Conservation (phyloP, 1,139 yeast genomes). For the Taphrina flavorubra region DNA sequence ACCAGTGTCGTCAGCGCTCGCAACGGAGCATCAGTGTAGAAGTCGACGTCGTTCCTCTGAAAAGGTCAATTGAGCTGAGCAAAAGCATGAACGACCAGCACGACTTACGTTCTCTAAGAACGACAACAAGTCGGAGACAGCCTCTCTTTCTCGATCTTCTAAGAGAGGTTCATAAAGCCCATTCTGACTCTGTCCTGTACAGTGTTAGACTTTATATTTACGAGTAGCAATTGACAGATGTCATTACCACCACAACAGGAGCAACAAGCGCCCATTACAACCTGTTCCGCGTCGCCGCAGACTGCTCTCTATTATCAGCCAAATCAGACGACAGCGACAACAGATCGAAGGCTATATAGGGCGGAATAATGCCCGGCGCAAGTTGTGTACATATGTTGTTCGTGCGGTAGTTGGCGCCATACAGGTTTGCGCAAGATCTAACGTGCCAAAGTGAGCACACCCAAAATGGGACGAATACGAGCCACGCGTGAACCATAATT, state of each 20-base stretch:
- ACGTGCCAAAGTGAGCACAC: neutral
- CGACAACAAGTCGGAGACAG: slow-evolving; percentile 85
- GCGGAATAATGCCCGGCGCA: neutral
- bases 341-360: neutral
- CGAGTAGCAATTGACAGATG: neutral
- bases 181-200: slow-evolving; percentile 47
- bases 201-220: neutral
- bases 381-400: neutral
- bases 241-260: slow-evolving; percentile 37
- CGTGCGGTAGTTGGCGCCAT: neutral
- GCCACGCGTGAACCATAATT: neutral
- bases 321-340: neutral
- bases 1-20: slow-evolving; percentile 90
- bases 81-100: slow-evolving; percentile 38
- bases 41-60: slow-evolving; percentile 75
- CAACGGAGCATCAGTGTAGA: slow-evolving; percentile 74
- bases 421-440: neutral
- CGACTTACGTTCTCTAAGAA: slow-evolving; percentile 74
- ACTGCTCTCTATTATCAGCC: neutral
- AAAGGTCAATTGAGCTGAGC: slow-evolving; percentile 23
- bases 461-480: slow-evolving; percentile 6
- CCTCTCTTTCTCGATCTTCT: slow-evolving; percentile 90
- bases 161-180: slow-evolving; percentile 72
- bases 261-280: slow-evolving; percentile 34
- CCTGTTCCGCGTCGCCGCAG: neutral